Percentiles rank a stretch among this genome's conserved stretches.
Evolutionary conservation across 2,329 filamentous ascomycete genomes (phyloP).

Genomic region (Anthostomella pinea): DNA sequence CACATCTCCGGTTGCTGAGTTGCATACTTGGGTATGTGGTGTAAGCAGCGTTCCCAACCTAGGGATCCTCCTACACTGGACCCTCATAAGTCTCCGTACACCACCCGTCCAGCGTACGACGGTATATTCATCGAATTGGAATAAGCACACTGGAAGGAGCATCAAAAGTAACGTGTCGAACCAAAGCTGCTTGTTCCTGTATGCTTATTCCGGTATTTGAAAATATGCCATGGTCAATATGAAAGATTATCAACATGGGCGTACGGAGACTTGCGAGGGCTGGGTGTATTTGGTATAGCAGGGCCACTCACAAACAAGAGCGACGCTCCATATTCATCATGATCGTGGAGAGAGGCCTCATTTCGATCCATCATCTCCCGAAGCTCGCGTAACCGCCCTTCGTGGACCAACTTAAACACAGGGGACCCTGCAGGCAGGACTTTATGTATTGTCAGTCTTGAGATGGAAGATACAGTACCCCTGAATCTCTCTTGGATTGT

Average conservation of each 20-base stretch:
- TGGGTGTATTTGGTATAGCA: neutral
- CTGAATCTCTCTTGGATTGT: neutral
- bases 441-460: neutral
- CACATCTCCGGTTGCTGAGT: slow-evolving; percentile 1
- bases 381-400: neutral
- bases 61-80: too few relatives aligned
- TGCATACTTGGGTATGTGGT: neutral
- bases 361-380: neutral
- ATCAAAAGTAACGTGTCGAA: too few relatives aligned
- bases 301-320: neutral
- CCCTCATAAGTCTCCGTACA: too few relatives aligned
- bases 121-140: too few relatives aligned
- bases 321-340: slow-evolving; percentile 1
- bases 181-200: too few relatives aligned
- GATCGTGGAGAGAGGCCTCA: neutral
- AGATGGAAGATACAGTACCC: neutral
- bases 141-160: too few relatives aligned
- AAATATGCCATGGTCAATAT: too few relatives aligned
- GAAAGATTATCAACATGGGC: too few relatives aligned
- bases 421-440: neutral
- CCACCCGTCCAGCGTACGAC: too few relatives aligned
- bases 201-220: too few relatives aligned
- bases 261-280: too few relatives aligned
- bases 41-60: neutral
- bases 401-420: neutral